phyloP scores from a whole-genome alignment of 2,329 filamentous ascomycete genomes.

The Trichoderma afroharzianum region DNA sequence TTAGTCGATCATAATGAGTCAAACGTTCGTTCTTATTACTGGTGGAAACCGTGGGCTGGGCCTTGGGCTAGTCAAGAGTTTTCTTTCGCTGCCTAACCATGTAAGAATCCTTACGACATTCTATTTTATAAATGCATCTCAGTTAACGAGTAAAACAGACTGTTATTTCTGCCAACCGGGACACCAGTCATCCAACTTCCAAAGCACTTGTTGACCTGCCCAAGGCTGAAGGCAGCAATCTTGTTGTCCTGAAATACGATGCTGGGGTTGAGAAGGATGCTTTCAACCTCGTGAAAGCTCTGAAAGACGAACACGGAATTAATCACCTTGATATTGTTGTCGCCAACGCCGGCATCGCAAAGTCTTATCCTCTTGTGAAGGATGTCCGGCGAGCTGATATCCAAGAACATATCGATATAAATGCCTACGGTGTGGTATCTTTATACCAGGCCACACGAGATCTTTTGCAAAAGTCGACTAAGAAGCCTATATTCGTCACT shows the following conservation, averaged over 20 bases:
- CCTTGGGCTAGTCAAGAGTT: conserved; percentile 32
- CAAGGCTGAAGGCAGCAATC: conserved; percentile 16
- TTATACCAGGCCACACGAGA: conserved; percentile 35
- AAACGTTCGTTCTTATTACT: conserved; percentile 29
- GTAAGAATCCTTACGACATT: background rate
- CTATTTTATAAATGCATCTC: background rate
- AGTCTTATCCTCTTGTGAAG: conserved; percentile 27
- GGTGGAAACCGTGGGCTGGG: conserved; percentile 42
- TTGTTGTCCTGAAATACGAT: conserved; percentile 19
- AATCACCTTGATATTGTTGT: conserved; percentile 46
- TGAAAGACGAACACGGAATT: conserved; percentile 25
- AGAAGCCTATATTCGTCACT: conserved; percentile 33
- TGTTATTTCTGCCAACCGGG: background rate
- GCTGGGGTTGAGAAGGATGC: conserved; percentile 26
- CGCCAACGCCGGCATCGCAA: conserved; percentile 47
- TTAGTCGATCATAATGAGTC: background rate
- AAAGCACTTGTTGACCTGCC: conserved; percentile 18
- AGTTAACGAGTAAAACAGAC: background rate
- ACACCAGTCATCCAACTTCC: conserved; percentile 38
- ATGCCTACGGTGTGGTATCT: conserved; percentile 38
- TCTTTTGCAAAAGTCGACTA: conserved; percentile 30
- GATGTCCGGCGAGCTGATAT: conserved; percentile 34
- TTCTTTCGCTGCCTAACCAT: conserved; percentile 42
- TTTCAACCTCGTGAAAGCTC: conserved; percentile 25
- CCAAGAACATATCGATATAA: conserved; percentile 40